Base-by-base conservation (phyloP, 2,329 filamentous ascomycete species). In the Cryoendolithus antarcticus region DNA sequence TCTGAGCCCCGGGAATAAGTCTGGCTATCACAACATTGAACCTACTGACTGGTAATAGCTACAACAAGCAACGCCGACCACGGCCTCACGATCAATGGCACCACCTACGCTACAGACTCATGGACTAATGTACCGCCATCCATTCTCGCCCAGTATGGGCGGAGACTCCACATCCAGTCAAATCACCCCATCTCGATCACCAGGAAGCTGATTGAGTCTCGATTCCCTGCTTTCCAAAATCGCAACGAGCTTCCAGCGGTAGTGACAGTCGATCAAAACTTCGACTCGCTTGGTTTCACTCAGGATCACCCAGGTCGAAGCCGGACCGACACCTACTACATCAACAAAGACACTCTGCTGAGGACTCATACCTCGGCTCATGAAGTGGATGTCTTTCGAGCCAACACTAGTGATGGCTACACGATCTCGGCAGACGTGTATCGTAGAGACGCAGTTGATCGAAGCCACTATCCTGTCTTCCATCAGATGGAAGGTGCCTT, bases 401-500 rank as follows among this genome's bases (percentile, higher is more conserved):
- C 73, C 43, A 77, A 86, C 62, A 63, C 74, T 49, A 82, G 73
- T 51, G 72, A 78, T 30, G 91, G 89, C 3, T 98, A 86, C 59
- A 81, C 93, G 28, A 83, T 98, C 57, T 82, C 82, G 43, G 91
- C 89, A 15, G 91, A 98, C 59, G 91, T 98, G n/a, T 98, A 96
- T 62, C 77, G 91, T 33, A 75, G 91, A 48, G 91, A 98, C 72
- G 88, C 89, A 41, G 82, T 98, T 54, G 91, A 98, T 62, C 77
- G 84, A 41, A 91, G 81, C 51, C 91, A 98, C 63, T 96, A 96
- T 62, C 91, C 91, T 0, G 77, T 93, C 42, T 98, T 98, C 62
- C 91, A 98, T 63, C 91, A 98, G 65, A 96, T 96, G 88, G 91
- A 98, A 61, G 89, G 86, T 9, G 89, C 89, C 6, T 73, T 82